Evolutionary conservation across 768 basidiomycete genomes (phyloP).

Genomic region (Russula griseocarnosa): DNA sequence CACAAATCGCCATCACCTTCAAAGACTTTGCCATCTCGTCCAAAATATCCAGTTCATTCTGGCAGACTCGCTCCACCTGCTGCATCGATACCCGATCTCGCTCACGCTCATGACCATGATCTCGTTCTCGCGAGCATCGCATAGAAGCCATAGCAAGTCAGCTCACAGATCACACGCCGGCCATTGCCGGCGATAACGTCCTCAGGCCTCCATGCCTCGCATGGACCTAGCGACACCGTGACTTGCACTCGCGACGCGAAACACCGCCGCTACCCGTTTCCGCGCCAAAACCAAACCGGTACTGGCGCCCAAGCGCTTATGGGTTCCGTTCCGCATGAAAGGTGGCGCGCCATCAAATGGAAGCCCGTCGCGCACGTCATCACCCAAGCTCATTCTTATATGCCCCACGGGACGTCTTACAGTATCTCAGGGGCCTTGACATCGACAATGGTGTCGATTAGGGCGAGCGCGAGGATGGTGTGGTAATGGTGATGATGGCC

Average conservation of each 20-base stretch:
- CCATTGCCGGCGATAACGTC: constrained; percentile 24
- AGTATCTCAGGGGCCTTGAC: constrained; percentile 1
- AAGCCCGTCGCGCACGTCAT: constrained; percentile 1
- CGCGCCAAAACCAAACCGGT: constrained; percentile 1
- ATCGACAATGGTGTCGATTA: constrained; percentile 5
- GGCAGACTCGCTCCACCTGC: constrained; percentile 26
- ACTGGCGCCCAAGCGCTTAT: constrained; percentile 9
- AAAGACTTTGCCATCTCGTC: constrained; percentile 27
- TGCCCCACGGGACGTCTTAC: constrained; percentile 1
- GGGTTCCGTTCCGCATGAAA: constrained; percentile 19
- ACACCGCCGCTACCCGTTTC: constrained; percentile 16
- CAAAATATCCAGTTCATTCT: constrained; percentile 18
- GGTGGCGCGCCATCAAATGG: constrained; percentile 15
- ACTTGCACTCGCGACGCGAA: constrained; percentile 11
- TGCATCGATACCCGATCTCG: constrained; percentile 15
- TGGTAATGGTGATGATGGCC: background rate
- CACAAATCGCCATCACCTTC: constrained; percentile 3
- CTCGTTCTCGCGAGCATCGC: constrained; percentile 12
- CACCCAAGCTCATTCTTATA: constrained; percentile 8
- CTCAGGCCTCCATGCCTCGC: constrained; percentile 23
- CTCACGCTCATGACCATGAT: constrained; percentile 19
- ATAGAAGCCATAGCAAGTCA: constrained; percentile 11
- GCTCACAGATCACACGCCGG: constrained; percentile 15
- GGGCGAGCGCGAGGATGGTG: background rate
- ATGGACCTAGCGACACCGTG: background rate